A percentile compares a stretch with the other conserved stretches of the same genome.
phyloP scores from a whole-genome alignment of 169 alveolate species.

The Eimeria brunetti region DNA sequence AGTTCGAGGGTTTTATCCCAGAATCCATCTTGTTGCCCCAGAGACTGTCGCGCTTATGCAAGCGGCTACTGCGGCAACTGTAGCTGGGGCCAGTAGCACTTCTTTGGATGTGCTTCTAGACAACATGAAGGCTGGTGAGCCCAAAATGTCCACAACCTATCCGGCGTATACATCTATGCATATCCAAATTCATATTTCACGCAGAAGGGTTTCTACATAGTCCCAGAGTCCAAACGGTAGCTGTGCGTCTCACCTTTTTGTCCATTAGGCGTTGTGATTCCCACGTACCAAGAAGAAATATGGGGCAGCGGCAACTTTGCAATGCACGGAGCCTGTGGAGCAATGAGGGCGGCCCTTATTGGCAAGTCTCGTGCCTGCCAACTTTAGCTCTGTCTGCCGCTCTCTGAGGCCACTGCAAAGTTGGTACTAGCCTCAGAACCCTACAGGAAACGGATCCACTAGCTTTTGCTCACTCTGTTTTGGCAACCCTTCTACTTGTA shows the following conservation, averaged over 20 bases:
- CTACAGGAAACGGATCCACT: neutral
- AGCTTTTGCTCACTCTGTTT: neutral
- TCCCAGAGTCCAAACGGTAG: neutral
- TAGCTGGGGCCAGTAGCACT: constrained; percentile 62
- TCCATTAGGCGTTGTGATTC: constrained; percentile 55
- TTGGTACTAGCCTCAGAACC: neutral
- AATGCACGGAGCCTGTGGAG: constrained; percentile 61
- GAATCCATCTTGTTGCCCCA: constrained; percentile 64
- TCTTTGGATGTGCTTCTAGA: constrained; percentile 54
- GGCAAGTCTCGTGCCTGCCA: constrained; percentile 29
- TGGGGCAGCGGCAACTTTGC: constrained; percentile 74
- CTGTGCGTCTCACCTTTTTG: neutral
- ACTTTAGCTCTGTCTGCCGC: neutral
- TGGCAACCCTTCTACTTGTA: neutral
- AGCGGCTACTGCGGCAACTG: constrained; percentile 52
- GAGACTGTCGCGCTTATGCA: constrained; percentile 67
- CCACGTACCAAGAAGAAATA: constrained; percentile 41
- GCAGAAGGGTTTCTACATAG: neutral
- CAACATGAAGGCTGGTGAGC: constrained; percentile 68
- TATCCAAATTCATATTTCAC: neutral
- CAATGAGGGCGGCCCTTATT: constrained; percentile 65
- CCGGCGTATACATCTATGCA: neutral
- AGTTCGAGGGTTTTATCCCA: constrained; percentile 71
- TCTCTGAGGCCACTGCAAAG: neutral
- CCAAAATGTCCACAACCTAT: neutral